phyloP scores from a whole-genome alignment of 768 basidiomycete genomes.

The Suillus tomentosus region DNA sequence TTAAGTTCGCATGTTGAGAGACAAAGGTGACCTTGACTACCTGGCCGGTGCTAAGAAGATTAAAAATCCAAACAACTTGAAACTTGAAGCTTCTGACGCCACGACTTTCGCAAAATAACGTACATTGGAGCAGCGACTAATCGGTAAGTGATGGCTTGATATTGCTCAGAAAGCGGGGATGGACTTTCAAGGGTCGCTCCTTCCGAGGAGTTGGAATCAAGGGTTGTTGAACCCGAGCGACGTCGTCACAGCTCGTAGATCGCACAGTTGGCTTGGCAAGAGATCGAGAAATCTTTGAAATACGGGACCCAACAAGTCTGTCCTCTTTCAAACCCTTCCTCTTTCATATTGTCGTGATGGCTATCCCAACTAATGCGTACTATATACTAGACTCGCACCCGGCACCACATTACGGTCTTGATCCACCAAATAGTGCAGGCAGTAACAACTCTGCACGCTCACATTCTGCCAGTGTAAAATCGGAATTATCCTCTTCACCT shows the following conservation, averaged over 20 bases:
- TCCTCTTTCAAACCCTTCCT: neutral
- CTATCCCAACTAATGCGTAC: constrained; percentile 4
- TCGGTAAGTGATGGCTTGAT: constrained; percentile 5
- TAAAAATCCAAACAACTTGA: neutral
- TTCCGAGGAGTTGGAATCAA: constrained; percentile 5
- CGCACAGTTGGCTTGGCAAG: constrained; percentile 1
- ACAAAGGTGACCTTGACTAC: constrained; percentile 4
- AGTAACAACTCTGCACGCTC: constrained; percentile 12
- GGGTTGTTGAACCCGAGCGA: neutral
- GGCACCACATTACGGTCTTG: constrained; percentile 8
- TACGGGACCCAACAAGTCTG: neutral
- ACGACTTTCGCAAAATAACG: constrained; percentile 10
- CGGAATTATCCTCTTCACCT: constrained; percentile 28
- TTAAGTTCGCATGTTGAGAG: constrained; percentile 5
- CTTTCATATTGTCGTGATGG: neutral
- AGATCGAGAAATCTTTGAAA: constrained; percentile 4
- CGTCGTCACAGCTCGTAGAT: constrained; percentile 6
- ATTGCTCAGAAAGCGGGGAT: constrained; percentile 3
- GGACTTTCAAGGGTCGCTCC: constrained; percentile 3
- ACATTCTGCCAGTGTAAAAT: constrained; percentile 27
- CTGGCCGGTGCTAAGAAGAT: neutral
- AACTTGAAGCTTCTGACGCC: constrained; percentile 6
- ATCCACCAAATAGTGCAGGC: constrained; percentile 2
- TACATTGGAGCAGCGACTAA: neutral
- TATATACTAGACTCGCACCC: constrained; percentile 12